Conservation (phyloP, 2,329 filamentous ascomycete species). For the Mycosphaerella sp. region DNA sequence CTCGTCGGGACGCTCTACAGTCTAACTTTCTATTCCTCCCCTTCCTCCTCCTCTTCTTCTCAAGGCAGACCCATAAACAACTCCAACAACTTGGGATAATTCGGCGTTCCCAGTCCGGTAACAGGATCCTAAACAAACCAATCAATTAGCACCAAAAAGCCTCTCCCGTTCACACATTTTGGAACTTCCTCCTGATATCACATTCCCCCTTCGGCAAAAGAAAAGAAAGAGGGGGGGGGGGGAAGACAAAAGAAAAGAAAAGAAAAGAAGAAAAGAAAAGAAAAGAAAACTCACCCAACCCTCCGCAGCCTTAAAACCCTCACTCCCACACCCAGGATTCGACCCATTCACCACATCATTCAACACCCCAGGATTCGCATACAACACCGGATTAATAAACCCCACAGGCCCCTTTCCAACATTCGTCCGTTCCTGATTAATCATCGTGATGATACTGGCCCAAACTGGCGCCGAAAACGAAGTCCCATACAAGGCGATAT, state of each 20-base stretch:
- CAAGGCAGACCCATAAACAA: slow-evolving; percentile 21
- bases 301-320: slow-evolving; percentile 10
- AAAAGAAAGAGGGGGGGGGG: no score
- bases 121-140: slow-evolving; percentile 21
- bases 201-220: no score
- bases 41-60: no score
- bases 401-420: slow-evolving; percentile 26
- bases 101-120: slow-evolving; percentile 27
- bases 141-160: no score
- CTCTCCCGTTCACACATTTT: no score
- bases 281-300: slow-evolving; percentile 1
- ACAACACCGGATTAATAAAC: slow-evolving; percentile 32
- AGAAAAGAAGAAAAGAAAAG: no score
- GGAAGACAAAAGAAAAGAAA: no score
- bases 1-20: no score
- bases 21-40: no score
- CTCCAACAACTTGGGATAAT: slow-evolving; percentile 27
- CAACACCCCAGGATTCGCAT: slow-evolving; percentile 15
- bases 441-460: slow-evolving; percentile 26
- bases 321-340: slow-evolving; percentile 29
- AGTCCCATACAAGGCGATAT: slow-evolving; percentile 23
- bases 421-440: slow-evolving; percentile 25
- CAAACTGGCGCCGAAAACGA: slow-evolving; percentile 26
- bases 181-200: no score
- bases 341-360: slow-evolving; percentile 17